These are phyloP conservation scores for Boletus tomentosulus DNA, from an alignment of 768 basidiomycete genomes.

Conservation along the genomic window DNA sequence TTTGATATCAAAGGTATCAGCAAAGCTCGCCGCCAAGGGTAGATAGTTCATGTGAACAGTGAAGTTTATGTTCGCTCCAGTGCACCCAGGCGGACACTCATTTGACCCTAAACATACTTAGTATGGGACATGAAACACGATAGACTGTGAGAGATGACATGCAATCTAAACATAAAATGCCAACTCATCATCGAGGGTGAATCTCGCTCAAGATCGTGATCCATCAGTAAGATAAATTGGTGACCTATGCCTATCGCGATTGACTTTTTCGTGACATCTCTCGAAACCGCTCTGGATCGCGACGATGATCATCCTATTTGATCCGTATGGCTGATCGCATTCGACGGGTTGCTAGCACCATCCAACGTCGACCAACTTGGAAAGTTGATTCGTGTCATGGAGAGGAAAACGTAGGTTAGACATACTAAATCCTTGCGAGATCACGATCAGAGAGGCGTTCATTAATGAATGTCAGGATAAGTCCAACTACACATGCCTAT, in stretches of 20 bases:
- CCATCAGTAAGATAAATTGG: background rate
- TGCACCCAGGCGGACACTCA: too few relatives aligned
- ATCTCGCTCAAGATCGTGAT: too few relatives aligned
- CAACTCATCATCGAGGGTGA: background rate
- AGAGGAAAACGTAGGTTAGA: background rate
- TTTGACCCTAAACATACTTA: too few relatives aligned
- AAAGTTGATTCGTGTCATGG: background rate
- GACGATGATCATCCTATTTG: background rate
- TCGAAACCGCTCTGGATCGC: background rate
- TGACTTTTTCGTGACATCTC: background rate
- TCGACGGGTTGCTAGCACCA: background rate
- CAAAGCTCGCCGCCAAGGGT: background rate
- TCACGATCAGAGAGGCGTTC: background rate
- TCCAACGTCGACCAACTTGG: too few relatives aligned
- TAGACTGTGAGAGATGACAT: too few relatives aligned
- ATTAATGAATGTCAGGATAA: background rate
- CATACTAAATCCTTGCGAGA: background rate
- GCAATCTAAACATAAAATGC: too few relatives aligned
- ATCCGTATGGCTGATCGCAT: background rate
- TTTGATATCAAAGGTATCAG: background rate
- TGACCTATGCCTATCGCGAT: background rate
- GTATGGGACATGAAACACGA: background rate
- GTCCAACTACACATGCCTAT: background rate
- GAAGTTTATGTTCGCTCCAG: too few relatives aligned
- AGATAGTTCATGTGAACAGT: background rate